A percentile compares a stretch with the other conserved stretches of the same genome.
phyloP scores from a whole-genome alignment of 2,329 filamentous ascomycete species.

The Beauveria pseudobassiana region DNA sequence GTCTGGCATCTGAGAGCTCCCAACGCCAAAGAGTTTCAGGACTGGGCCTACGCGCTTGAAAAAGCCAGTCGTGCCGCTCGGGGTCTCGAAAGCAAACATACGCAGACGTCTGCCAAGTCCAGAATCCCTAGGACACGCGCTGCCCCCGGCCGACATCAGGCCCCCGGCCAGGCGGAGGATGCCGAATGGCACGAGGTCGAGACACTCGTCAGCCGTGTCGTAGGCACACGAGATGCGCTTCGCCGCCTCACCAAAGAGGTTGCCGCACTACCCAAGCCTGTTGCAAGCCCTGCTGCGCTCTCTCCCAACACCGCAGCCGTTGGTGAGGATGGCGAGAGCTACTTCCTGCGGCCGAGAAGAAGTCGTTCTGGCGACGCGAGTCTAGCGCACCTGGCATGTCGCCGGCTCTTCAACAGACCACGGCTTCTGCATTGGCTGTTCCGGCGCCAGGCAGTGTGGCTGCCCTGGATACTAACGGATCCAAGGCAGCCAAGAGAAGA shows the following conservation, averaged over 20 bases:
- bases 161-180: conserved; percentile 50
- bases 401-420: conserved; percentile 31
- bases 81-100: conserved; percentile 35
- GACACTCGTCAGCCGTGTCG: conserved; percentile 74
- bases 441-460: conserved; percentile 32
- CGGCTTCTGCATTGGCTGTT: conserved; percentile 33
- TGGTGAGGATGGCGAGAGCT: conserved; percentile 49
- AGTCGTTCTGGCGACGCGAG: conserved; percentile 90
- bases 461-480: conserved; percentile 23
- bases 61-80: conserved; percentile 63
- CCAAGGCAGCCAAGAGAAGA: conserved; percentile 26
- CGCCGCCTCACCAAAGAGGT: conserved; percentile 81
- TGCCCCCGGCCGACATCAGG: conserved; percentile 20
- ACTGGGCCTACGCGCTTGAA: conserved; percentile 82
- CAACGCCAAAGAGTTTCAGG: conserved; percentile 76
- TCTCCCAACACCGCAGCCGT: conserved; percentile 34
- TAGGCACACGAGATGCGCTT: conserved; percentile 82
- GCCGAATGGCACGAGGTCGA: conserved; percentile 85
- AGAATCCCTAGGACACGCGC: conserved; percentile 13
- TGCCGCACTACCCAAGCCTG: conserved; percentile 40
- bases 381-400: conserved; percentile 46
- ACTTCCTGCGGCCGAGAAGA: conserved; percentile 52
- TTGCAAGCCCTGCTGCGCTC: conserved; percentile 26
- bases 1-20: conserved; percentile 88
- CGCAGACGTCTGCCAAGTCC: conserved; percentile 14